Percentiles rank a stretch among this genome's conserved stretches.
These are phyloP conservation scores for Monosporascus cannonballus DNA, from an alignment of 2,329 filamentous ascomycete species.

Conservation along the genomic window DNA sequence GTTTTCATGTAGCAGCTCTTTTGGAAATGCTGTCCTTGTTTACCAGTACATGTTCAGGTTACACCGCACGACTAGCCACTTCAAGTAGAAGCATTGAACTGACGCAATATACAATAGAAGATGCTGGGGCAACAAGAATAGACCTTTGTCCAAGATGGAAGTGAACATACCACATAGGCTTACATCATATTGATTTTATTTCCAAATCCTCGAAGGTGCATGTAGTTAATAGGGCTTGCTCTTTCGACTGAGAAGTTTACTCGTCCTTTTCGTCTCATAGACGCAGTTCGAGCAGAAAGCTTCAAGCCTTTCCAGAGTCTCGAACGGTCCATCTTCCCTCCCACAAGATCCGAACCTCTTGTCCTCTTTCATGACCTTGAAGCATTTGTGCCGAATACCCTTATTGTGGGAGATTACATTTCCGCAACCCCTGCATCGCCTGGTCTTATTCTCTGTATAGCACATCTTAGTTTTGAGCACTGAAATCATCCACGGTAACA, in stretches of 20 bases:
- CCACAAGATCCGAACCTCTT: constrained; percentile 9
- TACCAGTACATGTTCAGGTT: too few species aligned
- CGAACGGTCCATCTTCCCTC: constrained; percentile 7
- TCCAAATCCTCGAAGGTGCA: too few species aligned
- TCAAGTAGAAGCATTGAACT: too few species aligned
- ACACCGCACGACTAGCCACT: too few species aligned
- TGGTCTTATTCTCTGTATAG: constrained; percentile 6
- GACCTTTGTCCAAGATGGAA: too few species aligned
- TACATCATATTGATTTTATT: too few species aligned
- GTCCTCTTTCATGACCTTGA: constrained; percentile 5
- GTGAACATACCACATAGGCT: too few species aligned
- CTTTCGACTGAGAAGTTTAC: background rate
- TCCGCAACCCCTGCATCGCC: constrained; percentile 4
- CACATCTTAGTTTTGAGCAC: constrained; percentile 6
- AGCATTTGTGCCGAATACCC: constrained; percentile 8
- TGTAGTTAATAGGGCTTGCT: background rate
- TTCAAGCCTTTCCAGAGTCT: background rate
- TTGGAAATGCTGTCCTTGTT: background rate
- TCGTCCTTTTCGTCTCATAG: background rate
- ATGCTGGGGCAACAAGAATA: too few species aligned
- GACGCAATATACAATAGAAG: too few species aligned
- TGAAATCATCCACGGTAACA: background rate
- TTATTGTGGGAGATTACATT: background rate
- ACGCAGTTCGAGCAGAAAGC: background rate
- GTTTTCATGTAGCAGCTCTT: background rate